Evolutionary conservation across 2,329 filamentous ascomycete species (phyloP).

Genomic region (Aureobasidium sp.): DNA sequence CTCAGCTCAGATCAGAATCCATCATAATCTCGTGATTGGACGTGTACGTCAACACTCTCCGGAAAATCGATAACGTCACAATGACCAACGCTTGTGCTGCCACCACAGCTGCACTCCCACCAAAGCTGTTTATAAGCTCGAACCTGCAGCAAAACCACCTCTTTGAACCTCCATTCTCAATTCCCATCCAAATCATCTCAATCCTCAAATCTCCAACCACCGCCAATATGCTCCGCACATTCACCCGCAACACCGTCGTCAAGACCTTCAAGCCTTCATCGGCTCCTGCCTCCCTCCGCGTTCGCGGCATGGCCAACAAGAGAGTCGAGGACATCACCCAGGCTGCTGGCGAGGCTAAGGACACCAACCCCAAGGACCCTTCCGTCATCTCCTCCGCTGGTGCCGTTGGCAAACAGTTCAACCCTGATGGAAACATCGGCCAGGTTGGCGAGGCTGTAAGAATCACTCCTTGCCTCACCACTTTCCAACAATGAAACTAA

Average conservation of each 20-base stretch:
- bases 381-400: constrained; percentile 55
- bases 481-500: neutral
- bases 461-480: neutral
- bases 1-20: neutral
- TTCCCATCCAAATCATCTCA: no score
- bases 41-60: constrained; percentile 7
- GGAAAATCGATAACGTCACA: no score
- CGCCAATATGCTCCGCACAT: constrained; percentile 22
- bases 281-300: constrained; percentile 3
- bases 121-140: no score
- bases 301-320: constrained; percentile 21
- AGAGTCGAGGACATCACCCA: constrained; percentile 20
- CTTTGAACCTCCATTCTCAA: no score
- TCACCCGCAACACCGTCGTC: constrained; percentile 22
- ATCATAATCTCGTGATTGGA: neutral
- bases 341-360: constrained; percentile 21
- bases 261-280: constrained; percentile 22
- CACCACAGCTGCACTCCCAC: no score
- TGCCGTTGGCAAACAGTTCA: constrained; percentile 63
- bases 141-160: no score
- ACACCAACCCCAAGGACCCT: constrained; percentile 31
- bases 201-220: no score
- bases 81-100: no score
- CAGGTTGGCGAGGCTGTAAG: constrained; percentile 48
- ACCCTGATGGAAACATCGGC: constrained; percentile 56